These are phyloP conservation scores for Fomes fomentarius DNA, from an alignment of 1,284 basidiomycete genomes.

Conservation along the genomic window DNA sequence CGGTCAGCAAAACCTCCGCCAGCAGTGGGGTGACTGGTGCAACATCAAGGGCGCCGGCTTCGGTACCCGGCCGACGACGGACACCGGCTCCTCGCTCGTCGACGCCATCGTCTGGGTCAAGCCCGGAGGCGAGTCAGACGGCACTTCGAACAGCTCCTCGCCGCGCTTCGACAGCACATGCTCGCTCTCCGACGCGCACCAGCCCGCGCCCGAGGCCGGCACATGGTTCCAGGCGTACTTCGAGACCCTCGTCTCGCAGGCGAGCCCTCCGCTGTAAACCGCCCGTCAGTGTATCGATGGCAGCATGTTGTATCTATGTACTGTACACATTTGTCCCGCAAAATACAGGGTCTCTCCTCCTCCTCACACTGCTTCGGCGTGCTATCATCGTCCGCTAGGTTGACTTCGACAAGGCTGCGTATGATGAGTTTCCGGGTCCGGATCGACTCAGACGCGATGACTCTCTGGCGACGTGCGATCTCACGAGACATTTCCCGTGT, in stretches of 20 bases:
- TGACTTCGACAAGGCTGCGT: too few relatives aligned
- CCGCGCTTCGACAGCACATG: constrained; percentile 61
- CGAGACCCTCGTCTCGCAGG: constrained; percentile 51
- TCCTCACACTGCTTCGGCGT: not conserved
- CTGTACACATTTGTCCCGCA: constrained; percentile 13
- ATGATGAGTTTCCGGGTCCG: not conserved
- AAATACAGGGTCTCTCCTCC: constrained; percentile 15
- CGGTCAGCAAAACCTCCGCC: constrained; percentile 62
- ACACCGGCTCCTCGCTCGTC: constrained; percentile 56
- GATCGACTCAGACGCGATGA: not conserved
- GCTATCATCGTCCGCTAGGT: not conserved
- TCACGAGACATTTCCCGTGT: too few relatives aligned
- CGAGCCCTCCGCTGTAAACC: constrained; percentile 55
- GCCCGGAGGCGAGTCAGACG: constrained; percentile 70
- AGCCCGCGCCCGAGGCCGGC: constrained; percentile 63
- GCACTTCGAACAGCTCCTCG: constrained; percentile 62
- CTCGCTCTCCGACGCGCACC: constrained; percentile 49
- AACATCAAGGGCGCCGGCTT: constrained; percentile 67
- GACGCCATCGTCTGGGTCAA: constrained; percentile 72
- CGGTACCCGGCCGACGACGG: constrained; percentile 59
- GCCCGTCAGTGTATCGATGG: not conserved
- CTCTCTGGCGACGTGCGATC: too few relatives aligned
- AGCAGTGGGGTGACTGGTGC: constrained; percentile 59
- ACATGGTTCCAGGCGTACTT: constrained; percentile 71
- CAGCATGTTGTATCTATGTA: constrained; percentile 7